Evolutionary conservation across 2,329 filamentous ascomycete genomes (phyloP), one percentile per base, ranked within the genome.

Genomic region (Corinectria fuckeliana): DNA sequence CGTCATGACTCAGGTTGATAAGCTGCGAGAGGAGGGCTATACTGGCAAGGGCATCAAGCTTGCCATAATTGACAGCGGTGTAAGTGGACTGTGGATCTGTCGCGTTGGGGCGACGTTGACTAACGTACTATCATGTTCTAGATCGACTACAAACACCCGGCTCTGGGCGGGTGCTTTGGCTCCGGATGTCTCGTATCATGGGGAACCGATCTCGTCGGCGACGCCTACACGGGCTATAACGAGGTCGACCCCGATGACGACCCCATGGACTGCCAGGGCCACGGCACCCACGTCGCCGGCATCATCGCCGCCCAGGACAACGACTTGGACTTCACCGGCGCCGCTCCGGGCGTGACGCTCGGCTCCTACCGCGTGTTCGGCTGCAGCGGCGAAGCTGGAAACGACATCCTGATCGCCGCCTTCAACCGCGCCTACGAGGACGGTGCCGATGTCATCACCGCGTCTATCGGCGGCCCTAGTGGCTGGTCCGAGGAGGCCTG

Each of bases 131-230:
- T 20, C 5, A 5, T 16, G 0, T 1, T 20, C 2, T 41, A 83
- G 81, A 75, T 88, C 47, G 87, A 90, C 69, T 89, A 88, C 68
- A 80, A 76, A 1, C 87, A 90, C 66, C 84, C 86, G 2, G 84
- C 85, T 25, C 80, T 90, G 0, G 88, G 88, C 14, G 86, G 85
- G 45, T 87, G 87, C 67, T 89, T 88, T 68, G 88, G 87, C 2
- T 67, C 77, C 1, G 84, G 80, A 11, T 88, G 82, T 64, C 76
- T 88, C 38, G 83, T 90, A 16, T 77, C 79, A 3, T 83, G 81
- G 58, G 87, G 88, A 16, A 77, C 77, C 32, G 85, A 88, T 62
- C 76, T 87, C 39, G 81, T 87, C 16, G 86, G 85, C 16, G 84
- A 89, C 54, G 75, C 74, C 47, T 85, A 82, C 71, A 74, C 64